These are phyloP conservation scores for Platanthera guangdongensis DNA, from an alignment of 106 monocot species.

Conservation along the genomic window DNA sequence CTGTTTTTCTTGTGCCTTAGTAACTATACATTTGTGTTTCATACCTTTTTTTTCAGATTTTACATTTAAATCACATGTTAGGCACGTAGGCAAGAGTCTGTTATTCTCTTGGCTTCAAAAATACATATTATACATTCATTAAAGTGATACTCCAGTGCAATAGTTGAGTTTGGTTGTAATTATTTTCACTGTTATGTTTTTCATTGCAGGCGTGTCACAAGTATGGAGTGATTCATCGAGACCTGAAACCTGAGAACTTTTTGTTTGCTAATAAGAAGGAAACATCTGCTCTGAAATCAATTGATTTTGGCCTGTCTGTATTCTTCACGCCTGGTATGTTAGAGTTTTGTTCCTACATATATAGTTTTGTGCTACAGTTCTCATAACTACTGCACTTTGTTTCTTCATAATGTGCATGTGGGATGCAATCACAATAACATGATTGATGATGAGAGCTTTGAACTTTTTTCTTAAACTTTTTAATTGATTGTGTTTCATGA, in stretches of 20 bases:
- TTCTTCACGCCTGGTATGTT: constrained; percentile 40
- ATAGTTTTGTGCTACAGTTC: not conserved
- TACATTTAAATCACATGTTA: too few relatives aligned
- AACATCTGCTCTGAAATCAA: constrained; percentile 39
- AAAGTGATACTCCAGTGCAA: not conserved
- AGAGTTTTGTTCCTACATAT: not conserved
- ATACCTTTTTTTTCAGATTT: too few relatives aligned
- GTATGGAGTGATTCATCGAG: constrained; percentile 52
- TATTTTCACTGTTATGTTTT: not conserved
- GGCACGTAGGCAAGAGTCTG: not conserved
- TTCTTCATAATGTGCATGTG: not conserved
- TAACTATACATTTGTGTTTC: too few relatives aligned
- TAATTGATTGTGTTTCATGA: not conserved
- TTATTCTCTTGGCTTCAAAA: not conserved
- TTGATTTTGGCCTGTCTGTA: constrained; percentile 51
- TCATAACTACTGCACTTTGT: not conserved
- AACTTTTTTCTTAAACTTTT: not conserved
- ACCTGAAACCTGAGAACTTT: constrained; percentile 54
- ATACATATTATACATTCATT: not conserved
- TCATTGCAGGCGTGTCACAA: constrained; percentile 39
- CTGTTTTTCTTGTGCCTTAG: too few relatives aligned
- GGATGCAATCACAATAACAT: not conserved
- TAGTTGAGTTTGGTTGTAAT: not conserved
- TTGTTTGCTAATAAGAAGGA: constrained; percentile 49
- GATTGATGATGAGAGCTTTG: not conserved